Conservation (phyloP, 2,329 filamentous ascomycete genomes). For the Ceratocystis smalleyi region DNA sequence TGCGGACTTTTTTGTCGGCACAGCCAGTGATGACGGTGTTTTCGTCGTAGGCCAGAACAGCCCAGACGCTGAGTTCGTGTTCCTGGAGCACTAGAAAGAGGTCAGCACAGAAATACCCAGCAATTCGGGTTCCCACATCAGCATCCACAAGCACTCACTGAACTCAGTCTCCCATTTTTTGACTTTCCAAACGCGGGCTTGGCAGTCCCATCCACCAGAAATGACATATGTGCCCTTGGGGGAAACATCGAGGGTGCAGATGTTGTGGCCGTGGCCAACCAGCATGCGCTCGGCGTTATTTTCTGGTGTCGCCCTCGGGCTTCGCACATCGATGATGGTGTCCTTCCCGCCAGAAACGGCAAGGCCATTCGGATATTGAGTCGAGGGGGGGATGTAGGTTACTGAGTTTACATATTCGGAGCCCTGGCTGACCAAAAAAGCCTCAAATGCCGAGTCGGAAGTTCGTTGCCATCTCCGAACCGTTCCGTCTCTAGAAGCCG, state of each 20-base stretch:
- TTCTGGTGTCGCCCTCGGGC: constrained; percentile 47
- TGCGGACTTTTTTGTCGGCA: constrained; percentile 75
- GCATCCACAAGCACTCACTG: constrained; percentile 18
- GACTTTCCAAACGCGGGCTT: constrained; percentile 75
- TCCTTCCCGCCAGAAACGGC: constrained; percentile 82
- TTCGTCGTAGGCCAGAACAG: constrained; percentile 69
- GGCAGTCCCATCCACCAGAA: constrained; percentile 86
- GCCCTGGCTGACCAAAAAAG: constrained; percentile 62
- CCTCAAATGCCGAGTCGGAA: constrained; percentile 47
- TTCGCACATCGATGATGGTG: constrained; percentile 78
- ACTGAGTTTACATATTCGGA: constrained; percentile 79
- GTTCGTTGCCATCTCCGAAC: constrained; percentile 72
- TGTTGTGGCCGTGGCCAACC: constrained; percentile 71
- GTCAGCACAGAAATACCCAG: neutral
- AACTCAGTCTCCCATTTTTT: constrained; percentile 67
- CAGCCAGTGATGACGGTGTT: constrained; percentile 77
- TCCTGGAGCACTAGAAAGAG: constrained; percentile 41
- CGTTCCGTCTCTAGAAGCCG: constrained; percentile 80
- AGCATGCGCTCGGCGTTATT: constrained; percentile 76
- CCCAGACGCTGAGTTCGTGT: constrained; percentile 70
- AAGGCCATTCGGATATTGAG: constrained; percentile 58
- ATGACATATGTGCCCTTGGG: constrained; percentile 59
- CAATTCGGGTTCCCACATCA: neutral
- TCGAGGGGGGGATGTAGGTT: constrained; percentile 55
- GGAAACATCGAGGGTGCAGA: constrained; percentile 72